A percentile compares a stretch with the other conserved stretches of the same genome.
Evolutionary conservation across 2,329 filamentous ascomycete species (phyloP).

Genomic region (Sordariomycetes sp.): DNA sequence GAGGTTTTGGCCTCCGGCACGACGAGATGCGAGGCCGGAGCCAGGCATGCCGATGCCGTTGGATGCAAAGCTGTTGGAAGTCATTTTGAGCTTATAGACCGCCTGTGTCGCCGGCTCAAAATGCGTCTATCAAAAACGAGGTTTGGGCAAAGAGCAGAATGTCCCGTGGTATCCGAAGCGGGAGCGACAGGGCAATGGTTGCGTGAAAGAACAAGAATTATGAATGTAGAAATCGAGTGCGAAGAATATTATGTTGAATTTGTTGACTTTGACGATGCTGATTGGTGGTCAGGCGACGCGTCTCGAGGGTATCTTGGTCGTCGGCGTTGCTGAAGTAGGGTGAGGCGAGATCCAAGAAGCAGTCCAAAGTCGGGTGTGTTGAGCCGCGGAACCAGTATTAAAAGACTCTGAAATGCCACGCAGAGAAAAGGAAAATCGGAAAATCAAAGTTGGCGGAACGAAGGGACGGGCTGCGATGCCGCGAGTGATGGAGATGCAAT

Average conservation of each 20-base stretch:
- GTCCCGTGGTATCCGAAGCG: background rate
- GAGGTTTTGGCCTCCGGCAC: slow-evolving; percentile 69
- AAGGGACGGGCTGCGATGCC: slow-evolving; percentile 1
- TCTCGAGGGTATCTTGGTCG: background rate
- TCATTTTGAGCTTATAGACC: slow-evolving; percentile 79
- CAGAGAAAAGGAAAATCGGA: background rate
- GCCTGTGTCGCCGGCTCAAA: slow-evolving; percentile 76
- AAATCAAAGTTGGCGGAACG: slow-evolving; percentile 2
- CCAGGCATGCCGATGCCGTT: slow-evolving; percentile 65
- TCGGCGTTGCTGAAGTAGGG: background rate
- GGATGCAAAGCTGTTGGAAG: slow-evolving; percentile 70
- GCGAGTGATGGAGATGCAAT: background rate
- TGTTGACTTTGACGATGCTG: slow-evolving; percentile 3
- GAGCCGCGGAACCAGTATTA: background rate
- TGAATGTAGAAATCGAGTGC: background rate
- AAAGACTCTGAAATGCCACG: background rate
- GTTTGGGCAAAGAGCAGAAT: background rate
- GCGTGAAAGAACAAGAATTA: background rate
- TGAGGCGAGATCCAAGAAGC: background rate
- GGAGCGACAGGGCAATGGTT: background rate
- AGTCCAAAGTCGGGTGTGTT: background rate
- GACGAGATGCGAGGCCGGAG: slow-evolving; percentile 71
- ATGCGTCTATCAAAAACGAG: slow-evolving; percentile 6
- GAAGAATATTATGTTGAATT: slow-evolving; percentile 3
- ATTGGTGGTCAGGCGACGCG: slow-evolving; percentile 1